These are phyloP conservation scores for Elongisporangium senticosum DNA, from an alignment of 352 stramenopile genomes.

Conservation along the genomic window DNA sequence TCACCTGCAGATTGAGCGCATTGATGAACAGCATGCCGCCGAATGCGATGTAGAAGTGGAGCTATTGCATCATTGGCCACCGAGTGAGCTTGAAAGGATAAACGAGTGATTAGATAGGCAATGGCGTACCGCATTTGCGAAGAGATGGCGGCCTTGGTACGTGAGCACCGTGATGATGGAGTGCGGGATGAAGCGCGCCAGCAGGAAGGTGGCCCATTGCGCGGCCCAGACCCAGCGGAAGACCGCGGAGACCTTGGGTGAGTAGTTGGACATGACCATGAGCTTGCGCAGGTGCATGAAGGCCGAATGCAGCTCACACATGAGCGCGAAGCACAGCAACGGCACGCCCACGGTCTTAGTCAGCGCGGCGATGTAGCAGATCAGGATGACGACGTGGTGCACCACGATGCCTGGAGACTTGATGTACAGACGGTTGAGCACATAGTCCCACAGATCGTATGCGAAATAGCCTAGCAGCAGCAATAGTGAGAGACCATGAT, in stretches of 20 bases:
- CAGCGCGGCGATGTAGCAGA: slow-evolving; percentile 75
- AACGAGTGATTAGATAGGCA: background rate
- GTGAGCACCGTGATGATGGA: slow-evolving; percentile 33
- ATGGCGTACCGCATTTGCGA: slow-evolving; percentile 31
- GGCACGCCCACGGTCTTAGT: slow-evolving; percentile 68
- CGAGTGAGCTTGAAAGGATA: background rate
- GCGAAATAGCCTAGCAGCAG: slow-evolving; percentile 51
- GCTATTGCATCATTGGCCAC: slow-evolving; percentile 10
- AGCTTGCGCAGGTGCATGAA: slow-evolving; percentile 77
- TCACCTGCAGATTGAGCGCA: slow-evolving; percentile 51
- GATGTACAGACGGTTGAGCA: slow-evolving; percentile 66
- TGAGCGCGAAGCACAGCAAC: slow-evolving; percentile 60
- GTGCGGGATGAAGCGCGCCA: slow-evolving; percentile 43
- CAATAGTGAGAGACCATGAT: background rate
- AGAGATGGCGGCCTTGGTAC: slow-evolving; percentile 33
- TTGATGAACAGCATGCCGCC: slow-evolving; percentile 74
- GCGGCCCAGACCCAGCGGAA: slow-evolving; percentile 42
- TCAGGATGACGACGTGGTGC: slow-evolving; percentile 74
- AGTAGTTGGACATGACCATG: slow-evolving; percentile 57
- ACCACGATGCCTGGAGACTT: slow-evolving; percentile 63
- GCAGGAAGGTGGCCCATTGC: slow-evolving; percentile 52
- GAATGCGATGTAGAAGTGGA: slow-evolving; percentile 72
- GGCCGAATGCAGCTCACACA: slow-evolving; percentile 75
- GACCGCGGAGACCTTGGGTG: slow-evolving; percentile 16
- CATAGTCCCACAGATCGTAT: slow-evolving; percentile 79